A percentile compares a stretch with the other conserved stretches of the same genome.
Conservation (phyloP, 345 rosid genomes). For the Pistacia vera region DNA sequence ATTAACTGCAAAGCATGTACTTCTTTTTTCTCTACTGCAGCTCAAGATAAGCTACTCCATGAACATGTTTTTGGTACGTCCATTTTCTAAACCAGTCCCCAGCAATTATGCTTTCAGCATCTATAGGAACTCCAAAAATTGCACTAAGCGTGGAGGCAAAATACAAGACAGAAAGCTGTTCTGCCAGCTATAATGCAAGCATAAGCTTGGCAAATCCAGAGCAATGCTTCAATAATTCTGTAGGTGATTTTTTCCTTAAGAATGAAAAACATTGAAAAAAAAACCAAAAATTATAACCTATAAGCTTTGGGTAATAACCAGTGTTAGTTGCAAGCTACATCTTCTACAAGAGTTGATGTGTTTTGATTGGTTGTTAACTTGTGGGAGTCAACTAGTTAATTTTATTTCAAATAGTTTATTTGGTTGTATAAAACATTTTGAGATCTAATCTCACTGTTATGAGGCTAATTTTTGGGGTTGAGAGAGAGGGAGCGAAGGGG, state of each 20-base stretch:
- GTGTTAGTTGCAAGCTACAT: neutral
- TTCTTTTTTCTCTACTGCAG: neutral
- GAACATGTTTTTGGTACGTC: conserved; percentile 11
- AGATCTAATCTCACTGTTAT: neutral
- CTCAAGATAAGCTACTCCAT: conserved; percentile 13
- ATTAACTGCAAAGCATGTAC: neutral
- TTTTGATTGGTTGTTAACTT: neutral
- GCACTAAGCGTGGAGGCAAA: conserved; percentile 16
- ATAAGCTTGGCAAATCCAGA: conserved; percentile 6
- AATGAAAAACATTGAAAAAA: neutral
- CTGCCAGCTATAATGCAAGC: conserved; percentile 17
- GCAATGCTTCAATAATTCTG: conserved; percentile 22
- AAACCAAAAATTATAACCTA: no score
- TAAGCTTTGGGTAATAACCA: neutral
- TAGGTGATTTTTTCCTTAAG: conserved; percentile 5
- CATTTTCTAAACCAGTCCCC: conserved; percentile 20
- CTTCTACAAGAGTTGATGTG: neutral
- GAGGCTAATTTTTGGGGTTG: neutral
- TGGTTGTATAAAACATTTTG: neutral
- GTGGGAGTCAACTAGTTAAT: neutral
- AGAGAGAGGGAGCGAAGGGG: no score
- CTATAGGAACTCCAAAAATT: conserved; percentile 15
- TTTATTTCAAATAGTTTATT: neutral
- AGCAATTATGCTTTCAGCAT: conserved; percentile 15
- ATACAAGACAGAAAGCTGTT: conserved; percentile 11